A percentile compares a stretch with the other conserved stretches of the same genome.
Evolutionary conservation across 208 protist species (phyloP).

Genomic region (Trypanosoma rangeli): DNA sequence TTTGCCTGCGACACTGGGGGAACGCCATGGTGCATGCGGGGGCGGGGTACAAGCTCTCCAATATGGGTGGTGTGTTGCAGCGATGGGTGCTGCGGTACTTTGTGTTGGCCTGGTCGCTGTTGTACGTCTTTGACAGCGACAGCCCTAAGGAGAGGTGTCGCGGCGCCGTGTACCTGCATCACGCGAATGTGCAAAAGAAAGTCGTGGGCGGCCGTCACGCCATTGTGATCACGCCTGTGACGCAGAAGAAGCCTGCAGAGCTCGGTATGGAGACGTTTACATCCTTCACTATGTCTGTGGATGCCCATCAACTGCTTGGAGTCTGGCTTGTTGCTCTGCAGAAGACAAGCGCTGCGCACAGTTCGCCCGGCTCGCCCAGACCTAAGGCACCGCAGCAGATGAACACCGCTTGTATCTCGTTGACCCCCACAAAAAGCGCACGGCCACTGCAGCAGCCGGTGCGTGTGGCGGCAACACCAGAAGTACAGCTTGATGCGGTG

Average conservation of each 20-base stretch:
- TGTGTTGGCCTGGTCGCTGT: conserved; percentile 1
- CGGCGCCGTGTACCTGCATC: conserved; percentile 10
- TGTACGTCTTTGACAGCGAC: conserved; percentile 19
- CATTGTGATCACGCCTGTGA: conserved; percentile 13
- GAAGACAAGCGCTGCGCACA: conserved; percentile 2
- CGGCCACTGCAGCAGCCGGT: not conserved
- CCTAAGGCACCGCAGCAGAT: not conserved
- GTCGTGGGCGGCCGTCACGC: not conserved
- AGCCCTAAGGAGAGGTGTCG: not conserved
- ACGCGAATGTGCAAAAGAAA: conserved; percentile 10
- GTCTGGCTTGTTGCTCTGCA: conserved; percentile 10
- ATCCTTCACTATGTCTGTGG: conserved; percentile 6
- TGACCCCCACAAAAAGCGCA: not conserved
- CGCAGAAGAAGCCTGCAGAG: not conserved
- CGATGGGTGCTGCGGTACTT: conserved; percentile 18
- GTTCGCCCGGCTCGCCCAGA: not conserved
- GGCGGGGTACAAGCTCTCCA: not conserved
- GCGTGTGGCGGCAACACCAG: not conserved
- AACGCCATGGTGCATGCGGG: conserved; percentile 1
- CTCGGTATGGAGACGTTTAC: not conserved
- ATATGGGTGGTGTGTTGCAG: not conserved
- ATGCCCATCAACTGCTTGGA: not conserved
- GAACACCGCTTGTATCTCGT: not conserved
- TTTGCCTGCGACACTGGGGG: not conserved
- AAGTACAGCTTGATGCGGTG: not conserved